phyloP scores from a whole-genome alignment of 129 eudicot species.

The Cynara cardunculus region DNA sequence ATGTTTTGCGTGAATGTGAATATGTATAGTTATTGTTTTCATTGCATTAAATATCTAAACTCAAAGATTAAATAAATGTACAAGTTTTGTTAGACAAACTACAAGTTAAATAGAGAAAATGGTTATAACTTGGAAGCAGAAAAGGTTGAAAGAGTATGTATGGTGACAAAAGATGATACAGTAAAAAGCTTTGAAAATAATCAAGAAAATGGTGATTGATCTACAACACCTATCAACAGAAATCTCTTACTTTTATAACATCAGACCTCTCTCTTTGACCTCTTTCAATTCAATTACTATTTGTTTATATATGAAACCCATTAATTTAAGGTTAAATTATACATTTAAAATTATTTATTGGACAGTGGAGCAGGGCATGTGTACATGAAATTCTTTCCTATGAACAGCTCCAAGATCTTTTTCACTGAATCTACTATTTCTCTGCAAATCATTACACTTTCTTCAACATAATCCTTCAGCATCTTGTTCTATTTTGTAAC shows the following conservation, averaged over 20 bases:
- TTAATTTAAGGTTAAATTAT: not conserved
- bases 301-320: not conserved
- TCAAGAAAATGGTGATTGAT: constrained; percentile 23
- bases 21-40: not conserved
- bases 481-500: not conserved
- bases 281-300: not conserved
- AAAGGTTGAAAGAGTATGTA: constrained; percentile 11
- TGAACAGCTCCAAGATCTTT: not conserved
- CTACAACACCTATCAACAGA: constrained; percentile 22
- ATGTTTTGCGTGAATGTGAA: not conserved
- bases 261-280: constrained; percentile 11
- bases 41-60: not conserved
- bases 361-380: not conserved
- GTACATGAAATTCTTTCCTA: constrained; percentile 2
- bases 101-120: not conserved
- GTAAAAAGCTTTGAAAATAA: constrained; percentile 19
- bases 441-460: constrained; percentile 3
- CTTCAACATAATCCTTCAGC: not conserved
- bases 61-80: not conserved
- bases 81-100: not conserved
- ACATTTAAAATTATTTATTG: not conserved
- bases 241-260: constrained; percentile 27
- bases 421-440: not conserved
- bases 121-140: not conserved
- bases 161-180: constrained; percentile 19